phyloP scores from a whole-genome alignment of 2,329 filamentous ascomycete species.

The Hansfordia pulvinata region DNA sequence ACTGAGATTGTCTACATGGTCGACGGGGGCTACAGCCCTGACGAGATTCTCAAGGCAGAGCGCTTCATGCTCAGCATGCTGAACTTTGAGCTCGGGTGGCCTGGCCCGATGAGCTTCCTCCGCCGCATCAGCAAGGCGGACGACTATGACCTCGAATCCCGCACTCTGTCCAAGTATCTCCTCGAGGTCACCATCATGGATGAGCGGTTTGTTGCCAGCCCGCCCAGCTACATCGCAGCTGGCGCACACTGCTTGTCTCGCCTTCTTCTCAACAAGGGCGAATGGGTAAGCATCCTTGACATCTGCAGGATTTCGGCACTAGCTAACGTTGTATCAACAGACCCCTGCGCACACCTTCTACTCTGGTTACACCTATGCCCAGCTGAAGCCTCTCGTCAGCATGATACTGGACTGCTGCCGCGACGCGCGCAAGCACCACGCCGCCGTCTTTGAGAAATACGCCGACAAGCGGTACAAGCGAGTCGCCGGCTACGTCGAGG shows the following conservation, averaged over 20 bases:
- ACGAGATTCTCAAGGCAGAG: constrained; percentile 94
- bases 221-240: constrained; percentile 81
- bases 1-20: constrained; percentile 98
- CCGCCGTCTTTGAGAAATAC: constrained; percentile 86
- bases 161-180: constrained; percentile 95
- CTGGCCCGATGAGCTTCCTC: constrained; percentile 98
- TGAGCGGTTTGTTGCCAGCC: constrained; percentile 85
- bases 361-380: constrained; percentile 80
- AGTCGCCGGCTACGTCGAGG: constrained; percentile 67
- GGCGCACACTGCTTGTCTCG: constrained; percentile 87
- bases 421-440: constrained; percentile 66
- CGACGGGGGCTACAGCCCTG: constrained; percentile 73
- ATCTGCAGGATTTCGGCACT: constrained; percentile 1
- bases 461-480: constrained; percentile 76
- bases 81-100: constrained; percentile 90
- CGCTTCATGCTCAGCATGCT: constrained; percentile 97
- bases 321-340: constrained; percentile 34
- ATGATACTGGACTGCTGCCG: constrained; percentile 84
- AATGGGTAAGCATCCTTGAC: constrained; percentile 61
- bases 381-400: constrained; percentile 64
- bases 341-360: constrained; percentile 77
- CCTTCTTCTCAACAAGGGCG: constrained; percentile 77
- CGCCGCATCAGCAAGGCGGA: constrained; percentile 96
- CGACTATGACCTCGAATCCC: constrained; percentile 90
- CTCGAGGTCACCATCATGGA: constrained; percentile 96